Conservation (phyloP, 1,284 basidiomycete genomes). For the Apiotrichum siamense region DNA sequence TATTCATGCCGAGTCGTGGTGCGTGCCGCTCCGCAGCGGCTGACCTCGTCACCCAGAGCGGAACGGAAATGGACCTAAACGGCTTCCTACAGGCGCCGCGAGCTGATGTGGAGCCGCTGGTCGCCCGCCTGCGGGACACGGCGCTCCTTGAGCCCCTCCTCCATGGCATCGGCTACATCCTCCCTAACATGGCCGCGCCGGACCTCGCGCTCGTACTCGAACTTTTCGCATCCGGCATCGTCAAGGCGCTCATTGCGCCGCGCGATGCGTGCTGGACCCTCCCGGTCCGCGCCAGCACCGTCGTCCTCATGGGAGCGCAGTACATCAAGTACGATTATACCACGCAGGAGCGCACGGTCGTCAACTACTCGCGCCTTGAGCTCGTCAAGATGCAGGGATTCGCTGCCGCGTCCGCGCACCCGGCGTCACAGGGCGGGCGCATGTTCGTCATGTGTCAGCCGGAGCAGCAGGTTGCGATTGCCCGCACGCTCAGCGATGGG, state of each 20-base stretch:
- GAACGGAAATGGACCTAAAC: slow-evolving; percentile 65
- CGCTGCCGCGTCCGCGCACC: slow-evolving; percentile 52
- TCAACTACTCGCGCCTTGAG: slow-evolving; percentile 74
- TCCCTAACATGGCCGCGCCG: slow-evolving; percentile 61
- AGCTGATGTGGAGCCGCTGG: slow-evolving; percentile 59
- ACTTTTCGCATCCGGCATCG: slow-evolving; percentile 71
- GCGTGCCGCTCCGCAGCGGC: slow-evolving; percentile 71
- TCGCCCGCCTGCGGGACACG: slow-evolving; percentile 59
- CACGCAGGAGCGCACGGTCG: slow-evolving; percentile 58
- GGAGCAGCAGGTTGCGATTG: slow-evolving; percentile 70
- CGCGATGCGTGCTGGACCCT: slow-evolving; percentile 81
- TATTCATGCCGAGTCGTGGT: slow-evolving; percentile 85
- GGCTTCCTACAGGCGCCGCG: slow-evolving; percentile 64
- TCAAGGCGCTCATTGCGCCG: slow-evolving; percentile 77
- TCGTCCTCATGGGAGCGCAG: slow-evolving; percentile 90
- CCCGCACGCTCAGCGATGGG: slow-evolving; percentile 76
- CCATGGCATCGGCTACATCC: slow-evolving; percentile 86
- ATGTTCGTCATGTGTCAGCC: slow-evolving; percentile 84
- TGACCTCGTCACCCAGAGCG: slow-evolving; percentile 82
- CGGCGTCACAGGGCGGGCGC: slow-evolving; percentile 50
- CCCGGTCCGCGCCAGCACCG: slow-evolving; percentile 69
- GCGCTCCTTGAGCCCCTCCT: slow-evolving; percentile 67
- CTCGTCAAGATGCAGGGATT: slow-evolving; percentile 86
- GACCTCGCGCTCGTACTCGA: slow-evolving; percentile 77
- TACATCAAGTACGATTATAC: slow-evolving; percentile 56